Evolutionary conservation across 1,284 basidiomycete species (phyloP).

Genomic region (Irpex sp.): DNA sequence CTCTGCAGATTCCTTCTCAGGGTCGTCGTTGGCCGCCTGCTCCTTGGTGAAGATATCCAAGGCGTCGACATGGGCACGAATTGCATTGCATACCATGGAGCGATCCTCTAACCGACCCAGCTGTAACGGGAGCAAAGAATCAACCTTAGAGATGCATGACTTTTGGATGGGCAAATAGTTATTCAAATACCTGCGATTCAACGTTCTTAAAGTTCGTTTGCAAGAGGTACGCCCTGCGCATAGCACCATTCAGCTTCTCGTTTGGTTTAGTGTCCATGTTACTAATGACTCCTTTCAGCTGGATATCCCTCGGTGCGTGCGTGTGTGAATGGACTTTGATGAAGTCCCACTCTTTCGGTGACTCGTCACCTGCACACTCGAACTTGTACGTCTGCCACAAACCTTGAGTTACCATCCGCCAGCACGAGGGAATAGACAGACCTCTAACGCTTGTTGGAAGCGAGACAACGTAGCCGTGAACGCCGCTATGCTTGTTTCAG

Average conservation of each 20-base stretch:
- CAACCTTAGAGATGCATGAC: background rate
- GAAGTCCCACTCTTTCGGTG: background rate
- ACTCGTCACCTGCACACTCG: background rate
- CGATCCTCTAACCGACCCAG: constrained; percentile 15
- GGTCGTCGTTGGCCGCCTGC: background rate
- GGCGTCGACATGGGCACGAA: constrained; percentile 10
- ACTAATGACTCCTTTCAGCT: constrained; percentile 17
- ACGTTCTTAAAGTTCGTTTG: constrained; percentile 29
- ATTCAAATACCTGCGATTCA: constrained; percentile 18
- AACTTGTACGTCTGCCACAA: too few species aligned
- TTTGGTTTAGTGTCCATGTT: constrained; percentile 23
- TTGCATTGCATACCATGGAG: background rate
- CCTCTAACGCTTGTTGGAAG: too few species aligned
- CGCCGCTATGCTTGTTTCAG: too few species aligned
- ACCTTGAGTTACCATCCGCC: too few species aligned
- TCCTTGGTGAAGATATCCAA: constrained; percentile 1
- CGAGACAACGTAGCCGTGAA: too few species aligned
- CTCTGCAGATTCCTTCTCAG: background rate
- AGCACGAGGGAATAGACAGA: too few species aligned
- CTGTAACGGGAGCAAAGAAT: constrained; percentile 11
- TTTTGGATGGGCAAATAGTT: background rate
- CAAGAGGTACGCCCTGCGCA: constrained; percentile 23
- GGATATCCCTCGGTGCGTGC: constrained; percentile 22
- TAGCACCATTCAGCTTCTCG: constrained; percentile 21
- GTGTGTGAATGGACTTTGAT: constrained; percentile 17